phyloP scores from a whole-genome alignment of 345 rosid genomes.

The Pelargonium nanum region DNA sequence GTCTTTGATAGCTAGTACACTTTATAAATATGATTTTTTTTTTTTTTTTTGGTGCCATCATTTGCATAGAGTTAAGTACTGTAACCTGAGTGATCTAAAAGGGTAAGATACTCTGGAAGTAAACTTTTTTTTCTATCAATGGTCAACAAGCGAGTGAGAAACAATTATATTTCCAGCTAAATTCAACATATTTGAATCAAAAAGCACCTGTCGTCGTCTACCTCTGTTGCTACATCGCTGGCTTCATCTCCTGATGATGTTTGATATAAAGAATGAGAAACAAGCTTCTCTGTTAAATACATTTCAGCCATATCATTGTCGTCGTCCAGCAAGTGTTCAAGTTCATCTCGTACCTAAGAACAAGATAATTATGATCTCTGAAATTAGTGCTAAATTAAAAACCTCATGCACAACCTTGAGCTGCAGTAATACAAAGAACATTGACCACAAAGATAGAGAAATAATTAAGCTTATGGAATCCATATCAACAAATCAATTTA shows the following conservation, averaged over 20 bases:
- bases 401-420: too few species aligned
- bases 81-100: too few species aligned
- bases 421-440: neutral
- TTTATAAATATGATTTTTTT: too few species aligned
- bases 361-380: neutral
- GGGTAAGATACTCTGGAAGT: too few species aligned
- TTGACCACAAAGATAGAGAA: too few species aligned
- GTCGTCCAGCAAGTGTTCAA: conserved; percentile 52
- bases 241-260: conserved; percentile 16
- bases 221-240: conserved; percentile 11
- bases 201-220: conserved; percentile 26
- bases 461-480: too few species aligned
- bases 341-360: conserved; percentile 48
- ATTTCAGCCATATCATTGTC: conserved; percentile 54
- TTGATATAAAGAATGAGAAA: conserved; percentile 17
- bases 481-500: neutral
- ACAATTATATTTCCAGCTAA: neutral
- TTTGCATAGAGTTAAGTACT: too few species aligned
- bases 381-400: too few species aligned
- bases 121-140: neutral
- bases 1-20: too few species aligned
- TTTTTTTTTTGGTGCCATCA: too few species aligned
- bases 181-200: neutral
- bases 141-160: too few species aligned
- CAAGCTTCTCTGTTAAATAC: conserved; percentile 41